Percentiles rank a stretch among this genome's conserved stretches.
Evolutionary conservation across 2,329 filamentous ascomycete genomes (phyloP).

Genomic region (Fusarium equiseti): DNA sequence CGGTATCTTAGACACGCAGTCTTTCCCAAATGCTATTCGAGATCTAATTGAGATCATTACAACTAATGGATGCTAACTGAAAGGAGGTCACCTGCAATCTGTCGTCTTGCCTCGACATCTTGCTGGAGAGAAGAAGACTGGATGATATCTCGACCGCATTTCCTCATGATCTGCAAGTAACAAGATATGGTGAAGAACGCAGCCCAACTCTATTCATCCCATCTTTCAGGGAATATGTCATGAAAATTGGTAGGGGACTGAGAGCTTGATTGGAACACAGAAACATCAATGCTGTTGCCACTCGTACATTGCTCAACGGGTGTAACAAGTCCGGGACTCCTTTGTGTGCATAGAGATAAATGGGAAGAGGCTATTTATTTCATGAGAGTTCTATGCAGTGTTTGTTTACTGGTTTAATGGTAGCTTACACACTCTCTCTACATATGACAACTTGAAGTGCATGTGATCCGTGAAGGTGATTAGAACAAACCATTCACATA

Average conservation of each 20-base stretch:
- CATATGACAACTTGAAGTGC: not conserved
- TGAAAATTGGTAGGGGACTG: not conserved
- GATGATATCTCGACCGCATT: not conserved
- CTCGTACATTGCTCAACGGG: not conserved
- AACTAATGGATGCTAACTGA: not conserved
- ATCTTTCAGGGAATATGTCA: not conserved
- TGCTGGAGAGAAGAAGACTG: not conserved
- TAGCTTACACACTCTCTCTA: not conserved
- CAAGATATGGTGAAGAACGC: not conserved
- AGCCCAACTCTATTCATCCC: not conserved
- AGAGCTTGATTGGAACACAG: not conserved
- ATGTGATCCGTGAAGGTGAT: not conserved
- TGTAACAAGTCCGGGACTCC: no score
- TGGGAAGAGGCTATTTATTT: no score
- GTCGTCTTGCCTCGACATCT: not conserved
- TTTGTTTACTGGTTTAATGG: not conserved
- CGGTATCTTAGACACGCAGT: not conserved
- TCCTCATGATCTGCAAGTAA: not conserved
- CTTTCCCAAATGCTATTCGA: not conserved
- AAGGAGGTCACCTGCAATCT: not conserved
- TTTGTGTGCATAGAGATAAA: accelerated
- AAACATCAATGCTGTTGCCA: not conserved
- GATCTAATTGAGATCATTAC: accelerated
- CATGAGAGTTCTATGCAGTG: not conserved
- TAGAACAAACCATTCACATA: not conserved